Percentiles rank a stretch among this genome's conserved stretches.
phyloP scores from a whole-genome alignment of 2,329 filamentous ascomycete species.

The Diaporthe ampelina region DNA sequence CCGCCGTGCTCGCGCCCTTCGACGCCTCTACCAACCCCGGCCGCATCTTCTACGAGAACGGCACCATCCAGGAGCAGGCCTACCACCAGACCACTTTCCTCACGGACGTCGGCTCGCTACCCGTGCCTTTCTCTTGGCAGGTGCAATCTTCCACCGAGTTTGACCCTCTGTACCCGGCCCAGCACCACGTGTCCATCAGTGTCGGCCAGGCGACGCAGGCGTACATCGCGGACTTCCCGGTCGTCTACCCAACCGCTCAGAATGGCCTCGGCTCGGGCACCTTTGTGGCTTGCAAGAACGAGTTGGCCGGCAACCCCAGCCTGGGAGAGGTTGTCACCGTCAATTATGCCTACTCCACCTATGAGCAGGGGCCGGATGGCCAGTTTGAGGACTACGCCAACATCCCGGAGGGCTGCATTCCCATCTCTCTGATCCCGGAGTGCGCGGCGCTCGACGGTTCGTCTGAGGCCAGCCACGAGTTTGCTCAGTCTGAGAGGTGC shows the following conservation, averaged over 20 bases:
- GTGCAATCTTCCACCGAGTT: constrained; percentile 4
- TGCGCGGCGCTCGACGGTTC: not conserved
- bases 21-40: constrained; percentile 7
- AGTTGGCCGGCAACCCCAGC: not conserved
- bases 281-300: constrained; percentile 3
- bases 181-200: constrained; percentile 5
- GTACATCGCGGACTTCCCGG: not conserved
- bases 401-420: not conserved
- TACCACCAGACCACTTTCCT: not conserved
- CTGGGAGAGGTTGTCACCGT: not conserved
- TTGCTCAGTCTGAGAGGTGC: not conserved
- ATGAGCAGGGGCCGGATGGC: not conserved
- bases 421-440: not conserved
- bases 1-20: constrained; percentile 4
- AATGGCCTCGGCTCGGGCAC: not conserved
- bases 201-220: not conserved
- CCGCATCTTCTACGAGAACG: constrained; percentile 4
- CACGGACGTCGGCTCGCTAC: not conserved
- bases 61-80: not conserved
- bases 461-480: not conserved
- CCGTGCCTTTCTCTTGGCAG: constrained; percentile 1
- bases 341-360: constrained; percentile 14
- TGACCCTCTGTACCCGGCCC: not conserved
- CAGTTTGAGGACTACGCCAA: not conserved
- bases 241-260: constrained; percentile 17